Base-by-base conservation (phyloP, 306 rosid genomes). In the Herpetospermum pedunculosum region DNA sequence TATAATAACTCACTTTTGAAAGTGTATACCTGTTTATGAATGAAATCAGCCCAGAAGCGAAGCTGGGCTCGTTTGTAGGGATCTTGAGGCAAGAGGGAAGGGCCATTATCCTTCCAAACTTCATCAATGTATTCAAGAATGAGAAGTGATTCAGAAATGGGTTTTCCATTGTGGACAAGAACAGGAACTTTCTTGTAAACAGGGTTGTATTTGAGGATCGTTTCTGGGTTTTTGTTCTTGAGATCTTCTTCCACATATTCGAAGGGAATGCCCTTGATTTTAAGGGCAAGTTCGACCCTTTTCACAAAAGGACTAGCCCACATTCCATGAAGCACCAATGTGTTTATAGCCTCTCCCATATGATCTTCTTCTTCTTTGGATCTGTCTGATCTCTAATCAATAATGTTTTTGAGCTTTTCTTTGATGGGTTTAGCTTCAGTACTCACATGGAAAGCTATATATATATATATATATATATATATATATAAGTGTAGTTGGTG, bases 11-110 rank as follows among this genome's bases (percentile, higher is more conserved):
- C n/a, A n/a, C n/a, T n/a, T n/a, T n/a, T n/a, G n/a, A n/a, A n/a
- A n/a, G n/a, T n/a, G n/a, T n/a, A n/a, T 41, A 81, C 85, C 82
- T 82, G 82, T 63, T 78, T 59, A 23, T 78, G 80, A 38, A 82
- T 18, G 35, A 34, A 82, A 30, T 55, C 25, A 1, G 49, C 83
- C 80, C 80, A 79, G 73, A 82, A 79, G 6, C 83, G 76, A 49
- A 76, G 13, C 52, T 79, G 38, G 5, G 83, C 85, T 67, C 73
- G 68, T 37, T 16, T 3, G 38, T 72, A 82, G 21, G 78, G 76
- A 57, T 76, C 78, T 35, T 76, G 44, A 11, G 82, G 85, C 3
- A 82, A 41, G 21, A 82, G 54, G 32, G 1, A 15, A 71, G 78
- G 73, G 13, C 37, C 40, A 18, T 5, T 2, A 19, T 9, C 63